These are phyloP conservation scores for Diaporthe destruens DNA, from an alignment of 2,329 filamentous ascomycete species.

Conservation along the genomic window DNA sequence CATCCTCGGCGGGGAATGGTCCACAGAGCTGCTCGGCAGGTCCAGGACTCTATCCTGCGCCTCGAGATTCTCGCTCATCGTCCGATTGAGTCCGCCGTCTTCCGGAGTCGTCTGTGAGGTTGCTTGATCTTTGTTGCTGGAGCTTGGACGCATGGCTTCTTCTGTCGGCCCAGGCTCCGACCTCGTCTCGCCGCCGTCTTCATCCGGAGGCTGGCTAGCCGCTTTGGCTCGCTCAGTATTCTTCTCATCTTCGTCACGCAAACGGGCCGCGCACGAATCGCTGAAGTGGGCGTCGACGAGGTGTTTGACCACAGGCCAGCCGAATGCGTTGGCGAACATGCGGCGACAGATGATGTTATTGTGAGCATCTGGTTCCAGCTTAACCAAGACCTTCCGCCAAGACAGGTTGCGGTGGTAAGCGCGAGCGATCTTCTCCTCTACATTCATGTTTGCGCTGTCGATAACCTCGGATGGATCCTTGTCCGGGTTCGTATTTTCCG, in stretches of 20 bases:
- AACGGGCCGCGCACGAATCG: conserved; percentile 75
- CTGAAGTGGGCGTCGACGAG: conserved; percentile 95
- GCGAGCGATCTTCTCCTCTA: conserved; percentile 97
- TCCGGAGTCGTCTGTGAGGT: not conserved
- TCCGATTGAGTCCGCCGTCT: conserved; percentile 43
- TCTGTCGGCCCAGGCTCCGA: conserved; percentile 43
- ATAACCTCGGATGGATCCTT: conserved; percentile 61
- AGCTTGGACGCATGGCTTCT: not conserved
- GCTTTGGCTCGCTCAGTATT: conserved; percentile 77
- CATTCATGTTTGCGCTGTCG: conserved; percentile 80
- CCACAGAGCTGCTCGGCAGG: conserved; percentile 50
- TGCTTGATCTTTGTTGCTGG: not conserved
- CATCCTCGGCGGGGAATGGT: conserved; percentile 42
- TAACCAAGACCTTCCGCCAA: conserved; percentile 97
- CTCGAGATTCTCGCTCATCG: conserved; percentile 51
- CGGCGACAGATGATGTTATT: conserved; percentile 98
- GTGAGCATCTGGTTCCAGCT: conserved; percentile 95
- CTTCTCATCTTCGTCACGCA: conserved; percentile 75
- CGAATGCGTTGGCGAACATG: conserved; percentile 97
- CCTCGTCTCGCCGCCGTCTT: conserved; percentile 75
- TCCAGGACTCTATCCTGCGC: conserved; percentile 62
- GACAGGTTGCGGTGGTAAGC: conserved; percentile 92
- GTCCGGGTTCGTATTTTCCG: conserved; percentile 59
- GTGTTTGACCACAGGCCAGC: conserved; percentile 97
- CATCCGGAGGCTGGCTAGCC: conserved; percentile 66